Evolutionary conservation across 108 stramenopile species (phyloP).

Genomic region (Nitzschia sp.): DNA sequence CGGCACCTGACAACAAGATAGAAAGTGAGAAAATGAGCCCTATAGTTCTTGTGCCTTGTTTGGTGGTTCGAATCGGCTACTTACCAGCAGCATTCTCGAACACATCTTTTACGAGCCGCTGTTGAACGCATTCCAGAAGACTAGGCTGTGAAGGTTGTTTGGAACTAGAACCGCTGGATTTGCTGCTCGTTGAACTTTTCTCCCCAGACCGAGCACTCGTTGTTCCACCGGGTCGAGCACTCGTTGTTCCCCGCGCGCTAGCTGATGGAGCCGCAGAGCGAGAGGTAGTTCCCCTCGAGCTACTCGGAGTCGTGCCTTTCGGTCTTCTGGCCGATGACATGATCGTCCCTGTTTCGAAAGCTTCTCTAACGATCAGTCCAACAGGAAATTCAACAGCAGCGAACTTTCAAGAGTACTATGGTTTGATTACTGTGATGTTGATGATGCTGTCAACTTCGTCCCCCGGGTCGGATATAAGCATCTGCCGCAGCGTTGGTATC

Average conservation of each 20-base stretch:
- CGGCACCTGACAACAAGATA: conserved; percentile 12
- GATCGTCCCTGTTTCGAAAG: no score
- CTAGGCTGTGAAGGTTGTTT: conserved; percentile 26
- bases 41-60: no score
- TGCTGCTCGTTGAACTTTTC: no score
- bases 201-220: neutral
- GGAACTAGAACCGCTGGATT: neutral
- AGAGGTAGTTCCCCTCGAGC: neutral
- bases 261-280: neutral
- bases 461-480: no score
- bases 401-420: no score
- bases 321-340: conserved; percentile 26
- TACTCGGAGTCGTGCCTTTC: neutral
- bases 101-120: conserved; percentile 53
- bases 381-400: no score
- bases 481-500: no score
- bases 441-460: no score
- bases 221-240: neutral
- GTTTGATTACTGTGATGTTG: no score
- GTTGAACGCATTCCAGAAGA: conserved; percentile 42
- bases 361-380: no score
- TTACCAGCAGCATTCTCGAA: conserved; percentile 45
- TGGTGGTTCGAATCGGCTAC: conserved; percentile 12
- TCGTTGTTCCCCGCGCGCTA: neutral
- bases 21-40: neutral